Percentiles rank a stretch among this genome's conserved stretches.
These are phyloP conservation scores for Grammothele lineata DNA, from an alignment of 768 basidiomycete species.

Conservation along the genomic window DNA sequence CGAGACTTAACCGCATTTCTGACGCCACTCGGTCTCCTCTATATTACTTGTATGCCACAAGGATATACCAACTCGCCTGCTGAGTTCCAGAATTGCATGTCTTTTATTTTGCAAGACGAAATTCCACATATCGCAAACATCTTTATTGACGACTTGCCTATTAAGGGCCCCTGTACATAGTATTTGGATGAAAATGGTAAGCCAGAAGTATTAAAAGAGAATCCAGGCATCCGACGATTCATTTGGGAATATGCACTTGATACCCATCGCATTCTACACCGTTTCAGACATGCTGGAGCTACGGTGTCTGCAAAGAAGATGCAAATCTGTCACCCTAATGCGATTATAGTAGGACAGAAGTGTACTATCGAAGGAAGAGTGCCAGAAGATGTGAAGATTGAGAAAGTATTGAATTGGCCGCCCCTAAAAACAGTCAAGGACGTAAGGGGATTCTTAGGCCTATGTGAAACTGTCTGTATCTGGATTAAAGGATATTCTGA, in stretches of 20 bases:
- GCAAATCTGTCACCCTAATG: background rate
- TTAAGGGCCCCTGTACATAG: constrained; percentile 14
- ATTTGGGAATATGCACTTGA: constrained; percentile 18
- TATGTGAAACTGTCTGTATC: too few relatives aligned
- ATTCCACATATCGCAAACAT: constrained; percentile 17
- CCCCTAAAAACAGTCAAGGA: too few relatives aligned
- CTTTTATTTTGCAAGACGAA: constrained; percentile 20
- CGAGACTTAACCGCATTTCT: constrained; percentile 18
- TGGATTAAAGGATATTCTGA: too few relatives aligned
- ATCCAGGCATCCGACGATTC: constrained; percentile 15
- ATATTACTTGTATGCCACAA: constrained; percentile 11
- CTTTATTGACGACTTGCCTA: constrained; percentile 23
- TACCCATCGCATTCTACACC: constrained; percentile 17
- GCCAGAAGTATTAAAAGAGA: constrained; percentile 2
- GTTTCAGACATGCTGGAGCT: constrained; percentile 9
- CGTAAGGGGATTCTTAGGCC: too few relatives aligned
- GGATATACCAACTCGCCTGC: constrained; percentile 21
- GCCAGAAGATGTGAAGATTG: too few relatives aligned
- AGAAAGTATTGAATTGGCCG: too few relatives aligned
- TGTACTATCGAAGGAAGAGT: too few relatives aligned
- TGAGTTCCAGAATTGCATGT: constrained; percentile 19
- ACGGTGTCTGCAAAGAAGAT: too few relatives aligned
- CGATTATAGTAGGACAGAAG: constrained; percentile 4
- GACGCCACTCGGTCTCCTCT: constrained; percentile 9
- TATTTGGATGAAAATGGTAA: constrained; percentile 12